These are phyloP conservation scores for Aspergillus ochraceoroseus DNA, from an alignment of 2,329 filamentous ascomycete genomes.

Conservation along the genomic window DNA sequence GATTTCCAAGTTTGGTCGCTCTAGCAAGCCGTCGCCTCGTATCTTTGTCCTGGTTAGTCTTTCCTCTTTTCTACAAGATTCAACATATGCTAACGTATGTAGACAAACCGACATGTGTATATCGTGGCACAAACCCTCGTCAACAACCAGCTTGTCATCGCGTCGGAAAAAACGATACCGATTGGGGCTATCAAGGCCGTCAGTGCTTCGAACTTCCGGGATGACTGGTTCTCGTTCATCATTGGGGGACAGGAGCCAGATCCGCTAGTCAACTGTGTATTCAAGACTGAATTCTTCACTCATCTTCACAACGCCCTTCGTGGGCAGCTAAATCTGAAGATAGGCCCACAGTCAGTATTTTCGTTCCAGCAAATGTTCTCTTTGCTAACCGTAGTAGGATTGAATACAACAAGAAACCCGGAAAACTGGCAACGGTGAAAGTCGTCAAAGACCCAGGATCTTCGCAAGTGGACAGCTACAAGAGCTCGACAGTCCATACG, in stretches of 20 bases:
- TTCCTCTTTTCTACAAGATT: background rate
- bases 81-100: constrained; percentile 18
- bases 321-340: constrained; percentile 73
- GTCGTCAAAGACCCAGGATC: constrained; percentile 79
- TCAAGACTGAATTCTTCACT: constrained; percentile 97
- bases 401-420: constrained; percentile 96
- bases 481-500: constrained; percentile 87
- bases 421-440: constrained; percentile 84
- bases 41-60: constrained; percentile 65
- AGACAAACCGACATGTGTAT: constrained; percentile 79
- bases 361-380: background rate
- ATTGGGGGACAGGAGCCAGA: constrained; percentile 85
- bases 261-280: constrained; percentile 83
- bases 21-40: constrained; percentile 85
- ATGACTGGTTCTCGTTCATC: constrained; percentile 95
- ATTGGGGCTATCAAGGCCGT: constrained; percentile 86
- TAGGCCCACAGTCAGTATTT: constrained; percentile 59
- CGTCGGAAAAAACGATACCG: constrained; percentile 73
- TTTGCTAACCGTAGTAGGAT: constrained; percentile 49
- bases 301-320: constrained; percentile 77
- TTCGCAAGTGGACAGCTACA: constrained; percentile 74
- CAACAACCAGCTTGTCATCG: constrained; percentile 75
- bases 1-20: constrained; percentile 92
- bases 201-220: constrained; percentile 71
- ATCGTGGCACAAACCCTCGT: constrained; percentile 78